Evolutionary conservation across 2,329 filamentous ascomycete species (phyloP), one percentile per base, ranked within the genome.

Genomic region (Periconia macrospinosa): DNA sequence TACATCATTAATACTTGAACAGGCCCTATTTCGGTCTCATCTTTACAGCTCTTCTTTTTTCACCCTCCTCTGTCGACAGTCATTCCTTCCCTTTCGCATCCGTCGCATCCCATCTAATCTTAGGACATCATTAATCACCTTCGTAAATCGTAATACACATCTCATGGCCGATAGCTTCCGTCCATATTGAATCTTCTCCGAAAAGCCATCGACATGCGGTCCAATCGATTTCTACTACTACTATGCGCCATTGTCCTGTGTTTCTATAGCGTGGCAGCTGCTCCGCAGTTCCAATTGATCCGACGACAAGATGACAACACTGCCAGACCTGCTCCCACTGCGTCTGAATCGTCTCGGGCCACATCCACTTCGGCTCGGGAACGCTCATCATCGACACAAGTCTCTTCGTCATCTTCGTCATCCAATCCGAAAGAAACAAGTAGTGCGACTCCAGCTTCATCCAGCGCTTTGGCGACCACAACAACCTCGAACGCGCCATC

Each of bases 291-390:
- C 50, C 62, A 56, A 33, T 41, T 71, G n/a, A 45, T 45, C 8
- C 59, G 57, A 35, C 68, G 70, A 47, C 70, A 73, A 49, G 62
- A 74, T 59, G 69, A 61, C 14, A 56, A 33, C 17, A 52, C 60
- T 10, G 33, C 59, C 30, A 41, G 49, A n/a, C 49, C 64, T 47
- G 48, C 54, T 6, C 33, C 59, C 40, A 59, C 60, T 11, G 49
- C 47, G 19, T 43, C 14, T 33, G 30, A 52, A 14, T 60, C 64
- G 43, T 43, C 50, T 23, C 58, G 45, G 27, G 54, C 63, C 30
- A 59, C 68, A 18, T 55, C 65, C 27, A 61, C 61, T 2, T 40
- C 53, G 40, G 47, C 55, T 23, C 61, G 61, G 14, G 37, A 40
- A 47, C 40, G 48, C 49, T 49, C 60, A 6, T 60, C 65, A 10